Evolutionary conservation across 176 grass and related monocot genomes (phyloP).

Genomic region (Phragmites australis): DNA sequence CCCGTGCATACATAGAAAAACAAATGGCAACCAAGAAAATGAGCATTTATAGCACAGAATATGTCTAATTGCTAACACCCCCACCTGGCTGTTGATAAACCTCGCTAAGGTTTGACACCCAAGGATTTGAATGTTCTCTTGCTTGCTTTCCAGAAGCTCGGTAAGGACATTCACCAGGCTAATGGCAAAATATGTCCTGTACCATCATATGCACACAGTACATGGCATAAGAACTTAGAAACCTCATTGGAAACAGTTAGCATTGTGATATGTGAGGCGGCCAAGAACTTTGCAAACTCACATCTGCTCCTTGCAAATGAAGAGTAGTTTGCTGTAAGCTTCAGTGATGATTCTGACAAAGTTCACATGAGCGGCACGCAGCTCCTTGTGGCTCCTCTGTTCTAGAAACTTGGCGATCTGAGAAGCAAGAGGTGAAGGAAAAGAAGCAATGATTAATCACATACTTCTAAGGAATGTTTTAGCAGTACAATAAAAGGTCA

Average conservation of each 20-base stretch:
- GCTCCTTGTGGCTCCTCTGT: constrained; percentile 85
- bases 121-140: constrained; percentile 77
- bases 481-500: constrained; percentile 1
- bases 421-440: constrained; percentile 14
- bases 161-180: constrained; percentile 84
- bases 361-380: constrained; percentile 69
- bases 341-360: constrained; percentile 93
- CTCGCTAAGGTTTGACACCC: constrained; percentile 90
- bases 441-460: constrained; percentile 18
- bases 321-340: constrained; percentile 90
- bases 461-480: background rate
- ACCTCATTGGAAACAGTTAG: background rate
- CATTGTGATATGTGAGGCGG: background rate
- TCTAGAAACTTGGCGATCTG: constrained; percentile 97
- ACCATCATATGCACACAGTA: constrained; percentile 39
- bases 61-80: background rate
- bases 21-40: background rate
- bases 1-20: background rate
- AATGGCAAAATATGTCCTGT: constrained; percentile 94
- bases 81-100: constrained; percentile 92
- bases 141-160: constrained; percentile 93
- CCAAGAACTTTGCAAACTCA: constrained; percentile 52
- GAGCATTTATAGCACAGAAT: background rate
- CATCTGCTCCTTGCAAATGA: constrained; percentile 93
- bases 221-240: constrained; percentile 22